phyloP scores from a whole-genome alignment of 108 stramenopile genomes.

The Schizochytrium sp. region DNA sequence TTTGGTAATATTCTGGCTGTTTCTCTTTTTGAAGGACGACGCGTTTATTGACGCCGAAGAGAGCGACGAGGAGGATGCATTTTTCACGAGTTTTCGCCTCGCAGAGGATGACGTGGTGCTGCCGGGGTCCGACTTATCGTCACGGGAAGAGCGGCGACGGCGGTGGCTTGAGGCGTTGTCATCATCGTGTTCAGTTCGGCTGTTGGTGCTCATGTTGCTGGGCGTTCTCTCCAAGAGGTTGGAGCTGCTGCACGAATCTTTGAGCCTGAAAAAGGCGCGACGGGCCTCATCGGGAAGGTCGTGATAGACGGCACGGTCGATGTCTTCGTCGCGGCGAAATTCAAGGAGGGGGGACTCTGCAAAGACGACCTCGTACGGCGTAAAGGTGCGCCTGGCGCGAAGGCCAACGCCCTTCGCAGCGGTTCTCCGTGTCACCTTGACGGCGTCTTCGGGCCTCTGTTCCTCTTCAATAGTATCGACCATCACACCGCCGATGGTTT shows the following conservation, averaged over 20 bases:
- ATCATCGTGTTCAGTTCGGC: background rate
- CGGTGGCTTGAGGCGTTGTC: background rate
- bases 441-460: background rate
- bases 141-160: background rate
- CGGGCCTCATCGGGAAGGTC: background rate
- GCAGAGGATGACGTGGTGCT: no score
- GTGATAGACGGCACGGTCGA: background rate
- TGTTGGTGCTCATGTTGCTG: background rate
- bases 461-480: background rate
- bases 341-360: background rate
- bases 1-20: no score
- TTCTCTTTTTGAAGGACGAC: no score
- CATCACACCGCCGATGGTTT: no score
- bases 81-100: no score
- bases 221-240: background rate
- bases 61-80: no score
- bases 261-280: background rate
- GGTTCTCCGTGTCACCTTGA: background rate
- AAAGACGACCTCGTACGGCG: background rate
- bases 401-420: background rate
- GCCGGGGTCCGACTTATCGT: no score
- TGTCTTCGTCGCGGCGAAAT: background rate
- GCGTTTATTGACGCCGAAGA: no score
- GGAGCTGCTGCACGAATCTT: background rate
- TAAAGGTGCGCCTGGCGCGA: background rate